Percentiles rank a stretch among this genome's conserved stretches.
Conservation (phyloP, 2,329 filamentous ascomycete species). For the Apiospora pterosperma region DNA sequence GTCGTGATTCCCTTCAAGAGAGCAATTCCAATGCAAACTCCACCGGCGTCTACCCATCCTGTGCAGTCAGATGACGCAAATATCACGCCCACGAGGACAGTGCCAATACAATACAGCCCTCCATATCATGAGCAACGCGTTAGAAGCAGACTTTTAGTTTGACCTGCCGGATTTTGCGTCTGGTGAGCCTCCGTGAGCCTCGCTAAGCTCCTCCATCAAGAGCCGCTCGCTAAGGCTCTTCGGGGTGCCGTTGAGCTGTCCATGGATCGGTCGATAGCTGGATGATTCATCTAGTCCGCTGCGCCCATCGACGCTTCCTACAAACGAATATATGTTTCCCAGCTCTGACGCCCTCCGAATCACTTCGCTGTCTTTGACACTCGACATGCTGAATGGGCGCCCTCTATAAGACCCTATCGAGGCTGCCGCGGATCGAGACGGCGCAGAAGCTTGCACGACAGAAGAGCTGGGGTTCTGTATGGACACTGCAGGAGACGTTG, state of each 20-base stretch:
- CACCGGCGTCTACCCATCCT: neutral
- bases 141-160: neutral
- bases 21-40: neutral
- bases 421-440: conserved; percentile 32
- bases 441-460: conserved; percentile 25
- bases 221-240: conserved; percentile 46
- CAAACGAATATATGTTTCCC: conserved; percentile 47
- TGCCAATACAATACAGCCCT: neutral
- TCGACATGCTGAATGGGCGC: conserved; percentile 47
- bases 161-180: neutral
- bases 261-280: conserved; percentile 38
- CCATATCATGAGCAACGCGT: neutral
- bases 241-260: conserved; percentile 39
- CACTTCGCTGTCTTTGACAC: conserved; percentile 46
- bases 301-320: conserved; percentile 50
- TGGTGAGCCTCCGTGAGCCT: conserved; percentile 7
- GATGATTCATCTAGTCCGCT: conserved; percentile 45
- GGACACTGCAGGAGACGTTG: conserved; percentile 42
- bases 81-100: neutral
- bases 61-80: neutral
- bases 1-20: neutral
- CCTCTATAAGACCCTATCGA: conserved; percentile 54
- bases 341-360: conserved; percentile 46
- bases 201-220: conserved; percentile 44
- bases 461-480: conserved; percentile 29